Evolutionary conservation across 2,329 filamentous ascomycete species (phyloP).

Genomic region (Seiridium cupressi): DNA sequence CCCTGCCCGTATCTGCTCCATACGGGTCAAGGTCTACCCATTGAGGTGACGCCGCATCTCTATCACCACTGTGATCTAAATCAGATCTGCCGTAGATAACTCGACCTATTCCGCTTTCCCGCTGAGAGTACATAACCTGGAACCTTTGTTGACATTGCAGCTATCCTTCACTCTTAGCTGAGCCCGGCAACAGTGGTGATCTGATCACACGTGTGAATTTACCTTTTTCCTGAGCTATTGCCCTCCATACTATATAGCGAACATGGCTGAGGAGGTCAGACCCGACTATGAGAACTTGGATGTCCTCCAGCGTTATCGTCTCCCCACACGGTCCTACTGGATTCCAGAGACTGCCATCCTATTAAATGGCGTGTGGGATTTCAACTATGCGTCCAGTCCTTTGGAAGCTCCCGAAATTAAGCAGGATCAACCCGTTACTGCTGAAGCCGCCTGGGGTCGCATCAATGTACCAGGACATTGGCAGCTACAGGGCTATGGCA

Average conservation of each 20-base stretch:
- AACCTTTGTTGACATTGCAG: too few species aligned
- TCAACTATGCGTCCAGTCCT: slow-evolving; percentile 47
- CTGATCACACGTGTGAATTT: too few species aligned
- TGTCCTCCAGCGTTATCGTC: slow-evolving; percentile 51
- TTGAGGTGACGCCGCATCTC: too few species aligned
- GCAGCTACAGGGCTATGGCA: slow-evolving; percentile 68
- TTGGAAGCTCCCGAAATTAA: slow-evolving; percentile 41
- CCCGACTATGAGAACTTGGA: slow-evolving; percentile 50
- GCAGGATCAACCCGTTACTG: neutral
- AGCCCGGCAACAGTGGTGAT: too few species aligned
- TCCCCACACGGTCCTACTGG: slow-evolving; percentile 51
- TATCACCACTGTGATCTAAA: too few species aligned
- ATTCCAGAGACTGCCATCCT: slow-evolving; percentile 47
- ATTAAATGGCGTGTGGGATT: slow-evolving; percentile 58
- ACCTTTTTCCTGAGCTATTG: too few species aligned
- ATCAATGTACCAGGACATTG: slow-evolving; percentile 66
- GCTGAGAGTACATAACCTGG: too few species aligned
- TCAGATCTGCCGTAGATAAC: too few species aligned
- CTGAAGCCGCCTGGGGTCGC: slow-evolving; percentile 37
- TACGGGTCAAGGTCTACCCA: too few species aligned
- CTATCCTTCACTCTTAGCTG: too few species aligned
- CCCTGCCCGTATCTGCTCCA: too few species aligned
- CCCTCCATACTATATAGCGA: neutral
- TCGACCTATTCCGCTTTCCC: too few species aligned
- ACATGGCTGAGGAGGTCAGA: slow-evolving; percentile 17